Evolutionary conservation across 352 stramenopile genomes (phyloP).

Genomic region (Elongisporangium prolatum): DNA sequence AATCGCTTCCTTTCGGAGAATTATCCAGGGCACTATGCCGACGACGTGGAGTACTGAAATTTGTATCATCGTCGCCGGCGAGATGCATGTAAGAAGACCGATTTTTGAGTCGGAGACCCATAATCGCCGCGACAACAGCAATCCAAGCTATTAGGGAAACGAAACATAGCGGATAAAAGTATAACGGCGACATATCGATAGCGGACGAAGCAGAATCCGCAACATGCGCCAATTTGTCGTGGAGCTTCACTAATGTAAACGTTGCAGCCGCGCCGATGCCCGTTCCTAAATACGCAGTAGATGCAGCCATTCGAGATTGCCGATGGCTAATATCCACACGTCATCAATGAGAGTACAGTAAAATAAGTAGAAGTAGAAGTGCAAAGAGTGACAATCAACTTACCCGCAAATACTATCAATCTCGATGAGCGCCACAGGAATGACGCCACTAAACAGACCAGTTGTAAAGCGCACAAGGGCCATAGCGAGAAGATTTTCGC

Average conservation of each 20-base stretch:
- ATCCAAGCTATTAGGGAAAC: slow-evolving; percentile 70
- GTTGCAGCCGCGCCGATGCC: slow-evolving; percentile 46
- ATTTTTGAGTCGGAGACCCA: slow-evolving; percentile 56
- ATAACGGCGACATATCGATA: slow-evolving; percentile 26
- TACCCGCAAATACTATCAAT: slow-evolving; percentile 82
- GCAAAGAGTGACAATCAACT: not conserved
- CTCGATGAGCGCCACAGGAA: slow-evolving; percentile 71
- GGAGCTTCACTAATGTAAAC: slow-evolving; percentile 41
- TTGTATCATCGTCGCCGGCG: slow-evolving; percentile 34
- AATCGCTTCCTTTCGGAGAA: slow-evolving; percentile 3
- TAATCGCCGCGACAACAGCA: slow-evolving; percentile 57
- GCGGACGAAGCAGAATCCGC: not conserved
- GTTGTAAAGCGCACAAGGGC: slow-evolving; percentile 72
- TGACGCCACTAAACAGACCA: slow-evolving; percentile 66
- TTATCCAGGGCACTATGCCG: slow-evolving; percentile 19
- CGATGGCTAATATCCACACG: slow-evolving; percentile 27
- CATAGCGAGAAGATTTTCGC: slow-evolving; percentile 74
- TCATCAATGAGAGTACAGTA: not conserved
- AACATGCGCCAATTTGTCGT: slow-evolving; percentile 35
- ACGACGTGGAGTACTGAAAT: slow-evolving; percentile 24
- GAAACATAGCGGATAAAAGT: slow-evolving; percentile 77
- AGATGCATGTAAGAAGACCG: slow-evolving; percentile 66
- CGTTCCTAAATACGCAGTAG: slow-evolving; percentile 66
- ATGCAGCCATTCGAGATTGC: slow-evolving; percentile 54
- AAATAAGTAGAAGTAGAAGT: not conserved